Percentiles rank a stretch among this genome's conserved stretches.
These are phyloP conservation scores for Candolleomyces aberdarensis DNA, from an alignment of 768 basidiomycete genomes.

Conservation along the genomic window DNA sequence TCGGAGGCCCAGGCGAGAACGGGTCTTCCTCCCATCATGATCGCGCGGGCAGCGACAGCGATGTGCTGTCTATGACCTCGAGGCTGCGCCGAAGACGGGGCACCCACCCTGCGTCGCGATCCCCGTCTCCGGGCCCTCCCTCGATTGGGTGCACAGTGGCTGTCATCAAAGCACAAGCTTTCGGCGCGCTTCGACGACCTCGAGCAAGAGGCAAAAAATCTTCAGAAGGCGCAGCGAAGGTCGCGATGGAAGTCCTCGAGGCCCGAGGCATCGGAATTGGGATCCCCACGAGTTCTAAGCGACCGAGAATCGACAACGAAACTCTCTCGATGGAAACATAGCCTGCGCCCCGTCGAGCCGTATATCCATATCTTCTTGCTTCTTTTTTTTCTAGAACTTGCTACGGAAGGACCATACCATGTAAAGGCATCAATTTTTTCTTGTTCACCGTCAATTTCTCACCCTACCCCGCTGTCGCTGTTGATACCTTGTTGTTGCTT, in stretches of 20 bases:
- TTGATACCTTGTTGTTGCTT: background rate
- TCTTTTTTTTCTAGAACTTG: conserved; percentile 10
- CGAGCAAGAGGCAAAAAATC: conserved; percentile 70
- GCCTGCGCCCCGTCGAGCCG: background rate
- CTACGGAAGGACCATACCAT: conserved; percentile 2
- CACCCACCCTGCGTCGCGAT: conserved; percentile 43
- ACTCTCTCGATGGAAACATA: conserved; percentile 6
- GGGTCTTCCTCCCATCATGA: conserved; percentile 39
- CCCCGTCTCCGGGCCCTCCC: conserved; percentile 43
- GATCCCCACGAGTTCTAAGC: conserved; percentile 36
- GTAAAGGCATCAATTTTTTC: background rate
- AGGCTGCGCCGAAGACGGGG: conserved; percentile 48
- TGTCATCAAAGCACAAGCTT: conserved; percentile 88
- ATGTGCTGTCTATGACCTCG: conserved; percentile 40
- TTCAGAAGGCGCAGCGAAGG: conserved; percentile 66
- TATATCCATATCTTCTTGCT: conserved; percentile 3
- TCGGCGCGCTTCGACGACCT: conserved; percentile 79
- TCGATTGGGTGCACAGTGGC: conserved; percentile 77
- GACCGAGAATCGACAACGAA: conserved; percentile 43
- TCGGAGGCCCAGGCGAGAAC: conserved; percentile 45
- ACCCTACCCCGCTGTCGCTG: background rate
- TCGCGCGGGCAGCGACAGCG: conserved; percentile 50
- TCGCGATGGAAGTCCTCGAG: conserved; percentile 79
- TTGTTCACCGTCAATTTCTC: background rate
- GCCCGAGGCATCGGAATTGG: conserved; percentile 67